Evolutionary conservation across 192 early-diverging fungal genomes (phyloP).

Genomic region (Tieghemiomyces parasiticus): DNA sequence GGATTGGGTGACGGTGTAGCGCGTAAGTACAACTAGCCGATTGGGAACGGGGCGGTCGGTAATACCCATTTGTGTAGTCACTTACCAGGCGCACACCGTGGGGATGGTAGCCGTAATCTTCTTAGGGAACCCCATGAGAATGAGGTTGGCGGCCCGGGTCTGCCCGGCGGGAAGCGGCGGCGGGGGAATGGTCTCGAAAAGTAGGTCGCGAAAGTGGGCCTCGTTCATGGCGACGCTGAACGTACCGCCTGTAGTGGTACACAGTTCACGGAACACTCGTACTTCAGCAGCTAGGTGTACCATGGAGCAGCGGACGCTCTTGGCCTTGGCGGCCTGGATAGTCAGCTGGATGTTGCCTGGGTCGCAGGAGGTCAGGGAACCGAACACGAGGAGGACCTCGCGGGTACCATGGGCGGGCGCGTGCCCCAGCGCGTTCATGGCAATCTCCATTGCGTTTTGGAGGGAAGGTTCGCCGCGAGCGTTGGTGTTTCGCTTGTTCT

Average conservation of each 20-base stretch:
- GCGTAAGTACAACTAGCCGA: too few relatives aligned
- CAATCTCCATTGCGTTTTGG: slow-evolving; percentile 84
- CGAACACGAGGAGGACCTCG: slow-evolving; percentile 78
- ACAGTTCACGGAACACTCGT: slow-evolving; percentile 57
- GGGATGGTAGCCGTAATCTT: slow-evolving; percentile 17
- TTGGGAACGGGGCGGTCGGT: too few relatives aligned
- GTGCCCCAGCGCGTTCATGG: slow-evolving; percentile 51
- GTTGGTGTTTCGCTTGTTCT: slow-evolving; percentile 47
- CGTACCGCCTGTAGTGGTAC: slow-evolving; percentile 59
- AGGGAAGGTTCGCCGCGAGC: slow-evolving; percentile 75
- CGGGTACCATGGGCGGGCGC: slow-evolving; percentile 82
- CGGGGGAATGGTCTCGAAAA: slow-evolving; percentile 82
- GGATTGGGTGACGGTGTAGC: not conserved
- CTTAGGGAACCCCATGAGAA: slow-evolving; percentile 88
- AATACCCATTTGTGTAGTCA: slow-evolving; percentile 8
- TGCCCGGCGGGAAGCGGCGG: slow-evolving; percentile 43
- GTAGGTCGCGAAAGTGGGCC: slow-evolving; percentile 59
- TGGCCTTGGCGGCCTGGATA: slow-evolving; percentile 40
- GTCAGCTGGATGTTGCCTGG: slow-evolving; percentile 85
- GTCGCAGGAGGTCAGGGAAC: slow-evolving; percentile 84
- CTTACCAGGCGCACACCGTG: slow-evolving; percentile 65
- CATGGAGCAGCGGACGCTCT: slow-evolving; percentile 70
- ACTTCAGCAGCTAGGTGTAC: slow-evolving; percentile 87
- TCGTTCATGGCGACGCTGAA: slow-evolving; percentile 79
- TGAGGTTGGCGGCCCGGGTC: slow-evolving; percentile 45